Evolutionary conservation across 2,329 filamentous ascomycete genomes (phyloP).

Genomic region (Talaromyces sp.): DNA sequence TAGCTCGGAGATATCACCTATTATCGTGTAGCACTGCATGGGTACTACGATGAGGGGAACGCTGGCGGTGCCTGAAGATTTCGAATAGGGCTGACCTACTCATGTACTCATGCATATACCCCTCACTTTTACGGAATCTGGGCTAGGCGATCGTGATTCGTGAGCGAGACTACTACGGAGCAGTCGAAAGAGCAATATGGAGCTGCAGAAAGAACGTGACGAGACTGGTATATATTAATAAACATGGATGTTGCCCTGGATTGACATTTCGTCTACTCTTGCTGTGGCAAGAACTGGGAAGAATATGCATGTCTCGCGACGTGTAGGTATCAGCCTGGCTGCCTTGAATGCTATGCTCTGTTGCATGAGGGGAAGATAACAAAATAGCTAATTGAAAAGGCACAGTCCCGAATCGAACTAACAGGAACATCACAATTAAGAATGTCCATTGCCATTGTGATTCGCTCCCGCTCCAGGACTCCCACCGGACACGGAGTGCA

Average conservation of each 20-base stretch:
- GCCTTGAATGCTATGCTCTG: not conserved
- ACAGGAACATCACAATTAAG: not conserved
- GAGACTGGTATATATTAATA: not conserved
- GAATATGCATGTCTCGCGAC: not conserved
- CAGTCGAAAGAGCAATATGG: not conserved
- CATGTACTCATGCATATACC: not conserved
- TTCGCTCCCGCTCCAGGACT: not conserved
- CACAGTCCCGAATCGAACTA: not conserved
- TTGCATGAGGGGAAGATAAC: not conserved
- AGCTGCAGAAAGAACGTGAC: not conserved
- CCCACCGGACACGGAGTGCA: not conserved
- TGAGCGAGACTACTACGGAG: not conserved
- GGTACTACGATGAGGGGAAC: not conserved
- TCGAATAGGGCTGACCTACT: constrained; percentile 8
- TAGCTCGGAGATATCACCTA: not conserved
- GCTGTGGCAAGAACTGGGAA: not conserved
- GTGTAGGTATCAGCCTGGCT: not conserved
- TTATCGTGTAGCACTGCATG: not conserved
- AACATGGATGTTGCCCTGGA: not conserved
- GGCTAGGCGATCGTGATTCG: not conserved
- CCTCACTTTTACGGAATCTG: not conserved
- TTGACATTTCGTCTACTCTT: not conserved
- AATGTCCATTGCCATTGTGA: not conserved
- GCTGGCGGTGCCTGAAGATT: not conserved
- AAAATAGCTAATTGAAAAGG: not conserved